Evolutionary conservation across 805 yeast species (phyloP).

Genomic region (Pichia phayaonensis): DNA sequence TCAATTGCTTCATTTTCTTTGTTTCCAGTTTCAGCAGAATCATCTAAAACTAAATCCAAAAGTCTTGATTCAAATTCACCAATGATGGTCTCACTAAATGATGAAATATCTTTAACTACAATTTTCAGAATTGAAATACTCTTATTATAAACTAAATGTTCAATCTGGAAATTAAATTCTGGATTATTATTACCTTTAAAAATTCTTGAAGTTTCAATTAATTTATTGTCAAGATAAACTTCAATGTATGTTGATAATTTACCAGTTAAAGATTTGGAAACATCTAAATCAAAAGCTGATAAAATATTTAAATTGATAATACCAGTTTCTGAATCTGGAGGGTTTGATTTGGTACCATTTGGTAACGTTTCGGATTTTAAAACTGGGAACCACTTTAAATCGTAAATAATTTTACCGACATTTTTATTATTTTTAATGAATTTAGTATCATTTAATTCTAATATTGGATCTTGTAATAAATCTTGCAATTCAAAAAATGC

Average conservation of each 20-base stretch:
- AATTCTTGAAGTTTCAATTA: conserved; percentile 50
- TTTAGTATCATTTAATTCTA: conserved; percentile 36
- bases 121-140: conserved; percentile 46
- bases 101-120: conserved; percentile 54
- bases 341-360: conserved; percentile 42
- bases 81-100: conserved; percentile 39
- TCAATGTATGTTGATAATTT: conserved; percentile 63
- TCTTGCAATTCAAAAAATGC: conserved; percentile 51
- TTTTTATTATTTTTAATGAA: conserved; percentile 43
- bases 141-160: conserved; percentile 55
- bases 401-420: conserved; percentile 55
- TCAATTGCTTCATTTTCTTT: conserved; percentile 44
- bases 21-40: conserved; percentile 30
- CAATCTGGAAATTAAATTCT: conserved; percentile 57
- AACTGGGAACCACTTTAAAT: conserved; percentile 44
- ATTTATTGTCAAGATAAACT: conserved; percentile 48
- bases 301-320: conserved; percentile 57
- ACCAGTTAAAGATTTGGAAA: conserved; percentile 42
- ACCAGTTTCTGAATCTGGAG: conserved; percentile 64
- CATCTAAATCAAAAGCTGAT: conserved; percentile 52
- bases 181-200: conserved; percentile 68
- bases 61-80: conserved; percentile 45
- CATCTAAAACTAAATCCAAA: conserved; percentile 42
- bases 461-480: conserved; percentile 46
- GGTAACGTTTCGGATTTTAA: conserved; percentile 32